A percentile compares a stretch with the other conserved stretches of the same genome.
Conservation (phyloP, 2,329 filamentous ascomycete species). For the Clonostachys byssicola region DNA sequence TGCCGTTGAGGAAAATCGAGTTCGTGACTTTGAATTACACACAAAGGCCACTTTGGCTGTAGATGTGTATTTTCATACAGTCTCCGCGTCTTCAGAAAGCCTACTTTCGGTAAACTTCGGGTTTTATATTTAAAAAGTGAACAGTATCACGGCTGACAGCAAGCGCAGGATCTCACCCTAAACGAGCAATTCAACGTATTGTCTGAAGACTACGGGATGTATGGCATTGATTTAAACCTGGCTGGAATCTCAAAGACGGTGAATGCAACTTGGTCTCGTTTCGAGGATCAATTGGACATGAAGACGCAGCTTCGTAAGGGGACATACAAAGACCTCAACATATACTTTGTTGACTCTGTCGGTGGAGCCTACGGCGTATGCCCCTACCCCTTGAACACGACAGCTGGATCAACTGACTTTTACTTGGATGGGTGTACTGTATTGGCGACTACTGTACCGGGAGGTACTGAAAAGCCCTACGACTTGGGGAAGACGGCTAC, state of each 20-base stretch:
- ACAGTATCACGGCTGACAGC: too few species aligned
- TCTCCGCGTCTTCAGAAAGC: neutral
- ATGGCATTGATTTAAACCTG: constrained; percentile 14
- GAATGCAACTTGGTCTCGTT: constrained; percentile 18
- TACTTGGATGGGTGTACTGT: constrained; percentile 32
- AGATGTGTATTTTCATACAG: constrained; percentile 4
- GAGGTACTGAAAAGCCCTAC: constrained; percentile 13
- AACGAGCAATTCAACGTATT: constrained; percentile 15
- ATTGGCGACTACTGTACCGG: constrained; percentile 27
- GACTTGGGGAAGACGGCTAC: constrained; percentile 22
- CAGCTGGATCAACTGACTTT: constrained; percentile 22
- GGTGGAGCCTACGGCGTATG: constrained; percentile 36
- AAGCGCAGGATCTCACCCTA: constrained; percentile 7
- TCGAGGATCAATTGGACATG: constrained; percentile 29
- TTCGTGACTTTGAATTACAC: constrained; percentile 4
- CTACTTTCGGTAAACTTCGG: neutral
- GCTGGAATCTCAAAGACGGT: constrained; percentile 18
- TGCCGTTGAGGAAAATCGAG: neutral
- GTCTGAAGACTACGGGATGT: constrained; percentile 13
- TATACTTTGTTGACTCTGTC: constrained; percentile 32
- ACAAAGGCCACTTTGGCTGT: constrained; percentile 10
- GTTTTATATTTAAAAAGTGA: neutral
- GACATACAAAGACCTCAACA: constrained; percentile 34
- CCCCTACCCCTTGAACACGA: constrained; percentile 34
- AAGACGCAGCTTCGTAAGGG: constrained; percentile 38